phyloP scores from a whole-genome alignment of 805 yeast genomes.

The Candida ulmi region DNA sequence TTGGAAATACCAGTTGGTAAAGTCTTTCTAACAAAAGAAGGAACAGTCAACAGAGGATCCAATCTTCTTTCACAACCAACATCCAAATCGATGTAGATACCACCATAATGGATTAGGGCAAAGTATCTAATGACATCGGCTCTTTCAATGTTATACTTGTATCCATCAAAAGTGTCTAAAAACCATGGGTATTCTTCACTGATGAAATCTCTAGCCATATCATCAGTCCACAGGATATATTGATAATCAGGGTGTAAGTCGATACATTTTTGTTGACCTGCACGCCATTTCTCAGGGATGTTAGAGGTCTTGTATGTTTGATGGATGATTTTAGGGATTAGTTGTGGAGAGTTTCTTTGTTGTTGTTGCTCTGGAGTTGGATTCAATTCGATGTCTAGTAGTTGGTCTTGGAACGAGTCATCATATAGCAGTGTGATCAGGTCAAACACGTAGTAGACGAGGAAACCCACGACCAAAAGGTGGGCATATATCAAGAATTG shows the following conservation, averaged over 20 bases:
- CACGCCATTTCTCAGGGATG: conserved; percentile 77
- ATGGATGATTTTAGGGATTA: conserved; percentile 87
- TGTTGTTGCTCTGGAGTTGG: conserved; percentile 28
- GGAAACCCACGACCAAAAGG: conserved; percentile 32
- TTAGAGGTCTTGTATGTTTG: conserved; percentile 82
- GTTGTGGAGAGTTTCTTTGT: conserved; percentile 39
- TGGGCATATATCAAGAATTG: conserved; percentile 58
- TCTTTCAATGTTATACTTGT: conserved; percentile 76
- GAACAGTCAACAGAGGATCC: conserved; percentile 75
- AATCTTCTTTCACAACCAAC: conserved; percentile 77
- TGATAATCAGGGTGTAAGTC: conserved; percentile 84
- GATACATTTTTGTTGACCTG: conserved; percentile 70
- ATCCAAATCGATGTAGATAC: conserved; percentile 84
- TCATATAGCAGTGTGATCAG: conserved; percentile 70
- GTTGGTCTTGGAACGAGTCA: conserved; percentile 59
- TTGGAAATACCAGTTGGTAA: conserved; percentile 88
- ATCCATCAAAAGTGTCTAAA: conserved; percentile 67
- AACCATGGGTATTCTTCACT: conserved; percentile 84
- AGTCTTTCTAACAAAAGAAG: conserved; percentile 85
- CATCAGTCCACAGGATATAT: conserved; percentile 89
- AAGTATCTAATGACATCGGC: conserved; percentile 92
- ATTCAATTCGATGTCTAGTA: conserved; percentile 56
- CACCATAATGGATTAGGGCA: conserved; percentile 78
- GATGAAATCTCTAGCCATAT: conserved; percentile 72
- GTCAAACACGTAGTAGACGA: conserved; percentile 61